Evolutionary conservation across 176 grass and related monocot species (phyloP).

Genomic region (Lolium rigidum): DNA sequence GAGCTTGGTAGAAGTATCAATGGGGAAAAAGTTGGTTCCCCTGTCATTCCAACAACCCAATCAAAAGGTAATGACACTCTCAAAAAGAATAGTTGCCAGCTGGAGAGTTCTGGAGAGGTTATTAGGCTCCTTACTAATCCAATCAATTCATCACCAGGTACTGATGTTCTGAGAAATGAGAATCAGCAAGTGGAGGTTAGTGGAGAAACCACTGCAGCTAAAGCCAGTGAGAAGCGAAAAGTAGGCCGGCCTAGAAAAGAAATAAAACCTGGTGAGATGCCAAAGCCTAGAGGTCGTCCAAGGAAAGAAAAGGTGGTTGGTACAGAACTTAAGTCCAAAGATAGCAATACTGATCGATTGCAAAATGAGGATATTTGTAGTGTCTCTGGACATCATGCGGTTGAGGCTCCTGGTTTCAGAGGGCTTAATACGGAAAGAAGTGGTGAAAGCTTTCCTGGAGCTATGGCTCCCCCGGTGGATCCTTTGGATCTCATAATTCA

Average conservation of each 20-base stretch:
- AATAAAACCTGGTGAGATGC: conserved; percentile 42
- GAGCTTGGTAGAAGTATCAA: conserved; percentile 12
- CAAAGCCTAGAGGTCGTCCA: conserved; percentile 58
- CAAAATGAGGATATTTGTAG: conserved; percentile 34
- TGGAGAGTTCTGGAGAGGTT: conserved; percentile 28
- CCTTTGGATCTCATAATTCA: conserved; percentile 62
- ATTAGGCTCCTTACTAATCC: conserved; percentile 9
- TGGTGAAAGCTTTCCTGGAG: conserved; percentile 39
- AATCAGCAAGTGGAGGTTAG: conserved; percentile 41
- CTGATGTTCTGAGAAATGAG: conserved; percentile 38
- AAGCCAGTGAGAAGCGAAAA: conserved; percentile 45
- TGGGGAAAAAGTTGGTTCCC: neutral
- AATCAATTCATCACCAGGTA: conserved; percentile 31
- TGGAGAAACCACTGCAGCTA: conserved; percentile 42
- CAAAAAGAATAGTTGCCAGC: neutral
- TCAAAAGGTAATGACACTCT: conserved; percentile 9
- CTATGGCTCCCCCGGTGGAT: conserved; percentile 25
- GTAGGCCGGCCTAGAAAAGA: conserved; percentile 38
- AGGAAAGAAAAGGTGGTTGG: conserved; percentile 43
- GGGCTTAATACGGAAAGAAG: conserved; percentile 1
- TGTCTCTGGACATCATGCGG: conserved; percentile 25
- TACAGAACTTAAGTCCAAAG: conserved; percentile 33
- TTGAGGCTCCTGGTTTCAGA: conserved; percentile 5
- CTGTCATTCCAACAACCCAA: conserved; percentile 17
- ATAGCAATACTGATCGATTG: conserved; percentile 6